Evolutionary conservation across 163 green algal species (phyloP).

Genomic region (Smithsoniella earleae): DNA sequence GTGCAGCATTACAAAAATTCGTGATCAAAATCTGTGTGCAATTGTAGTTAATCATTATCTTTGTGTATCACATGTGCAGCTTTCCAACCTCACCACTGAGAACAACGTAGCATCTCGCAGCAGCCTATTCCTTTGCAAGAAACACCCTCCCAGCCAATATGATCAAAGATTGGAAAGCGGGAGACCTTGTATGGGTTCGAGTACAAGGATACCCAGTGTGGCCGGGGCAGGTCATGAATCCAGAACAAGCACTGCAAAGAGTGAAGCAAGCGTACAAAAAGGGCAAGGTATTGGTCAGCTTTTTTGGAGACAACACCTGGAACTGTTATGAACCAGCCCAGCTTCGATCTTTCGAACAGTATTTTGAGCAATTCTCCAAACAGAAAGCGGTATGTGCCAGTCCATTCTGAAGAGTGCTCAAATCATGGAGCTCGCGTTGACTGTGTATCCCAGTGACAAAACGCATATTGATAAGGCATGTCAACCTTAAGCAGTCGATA

Average conservation of each 20-base stretch:
- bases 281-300: conserved; percentile 27
- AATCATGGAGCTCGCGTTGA: background rate
- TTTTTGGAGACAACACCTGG: conserved; percentile 32
- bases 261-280: background rate
- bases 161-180: too few relatives aligned
- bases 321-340: background rate
- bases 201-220: conserved; percentile 28
- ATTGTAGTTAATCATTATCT: too few relatives aligned
- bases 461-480: too few relatives aligned
- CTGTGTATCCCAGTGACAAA: background rate
- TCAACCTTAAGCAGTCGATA: too few relatives aligned
- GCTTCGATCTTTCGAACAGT: conserved; percentile 2
- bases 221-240: conserved; percentile 33
- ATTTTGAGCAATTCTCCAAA: conserved; percentile 28
- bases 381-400: background rate
- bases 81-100: too few relatives aligned
- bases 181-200: conserved; percentile 25
- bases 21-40: too few relatives aligned
- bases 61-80: too few relatives aligned
- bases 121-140: too few relatives aligned
- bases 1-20: too few relatives aligned
- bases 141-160: too few relatives aligned
- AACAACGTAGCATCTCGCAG: too few relatives aligned
- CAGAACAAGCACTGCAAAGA: conserved; percentile 15
- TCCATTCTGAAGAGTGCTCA: background rate